Percentiles rank a stretch among this genome's conserved stretches.
Conservation (phyloP, 2,329 filamentous ascomycete genomes). For the Xenosphaeropsis pyriputrescens region DNA sequence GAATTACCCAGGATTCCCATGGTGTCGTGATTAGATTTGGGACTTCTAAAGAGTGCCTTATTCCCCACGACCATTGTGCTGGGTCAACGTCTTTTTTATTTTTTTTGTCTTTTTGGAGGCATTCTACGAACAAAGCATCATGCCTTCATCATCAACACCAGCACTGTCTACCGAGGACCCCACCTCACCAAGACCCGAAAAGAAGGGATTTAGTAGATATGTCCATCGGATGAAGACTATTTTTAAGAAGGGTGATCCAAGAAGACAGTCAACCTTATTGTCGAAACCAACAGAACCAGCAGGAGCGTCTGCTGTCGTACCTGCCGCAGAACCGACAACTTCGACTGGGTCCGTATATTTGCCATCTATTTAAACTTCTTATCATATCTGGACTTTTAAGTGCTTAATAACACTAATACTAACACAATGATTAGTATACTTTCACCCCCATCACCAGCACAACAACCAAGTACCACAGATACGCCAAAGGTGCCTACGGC, state of each 20-base stretch:
- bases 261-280: constrained; percentile 11
- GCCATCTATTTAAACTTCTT: neutral
- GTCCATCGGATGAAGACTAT: constrained; percentile 15
- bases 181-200: constrained; percentile 4
- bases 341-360: constrained; percentile 6
- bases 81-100: too few species aligned
- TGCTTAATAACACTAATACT: neutral
- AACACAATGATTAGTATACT: neutral
- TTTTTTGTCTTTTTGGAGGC: too few species aligned
- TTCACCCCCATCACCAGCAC: neutral
- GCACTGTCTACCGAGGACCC: constrained; percentile 1
- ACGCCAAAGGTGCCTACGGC: neutral
- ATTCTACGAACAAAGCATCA: neutral
- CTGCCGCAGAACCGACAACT: constrained; percentile 4
- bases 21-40: too few species aligned
- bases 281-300: constrained; percentile 3
- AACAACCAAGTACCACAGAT: neutral
- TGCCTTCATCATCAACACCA: neutral
- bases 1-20: too few species aligned
- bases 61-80: too few species aligned
- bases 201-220: constrained; percentile 11
- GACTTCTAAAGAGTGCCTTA: too few species aligned
- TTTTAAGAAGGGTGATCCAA: constrained; percentile 13
- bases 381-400: neutral
- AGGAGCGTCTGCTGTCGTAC: constrained; percentile 1